phyloP scores from a whole-genome alignment of 2,329 filamentous ascomycete species.

The Colletotrichum siamense region DNA sequence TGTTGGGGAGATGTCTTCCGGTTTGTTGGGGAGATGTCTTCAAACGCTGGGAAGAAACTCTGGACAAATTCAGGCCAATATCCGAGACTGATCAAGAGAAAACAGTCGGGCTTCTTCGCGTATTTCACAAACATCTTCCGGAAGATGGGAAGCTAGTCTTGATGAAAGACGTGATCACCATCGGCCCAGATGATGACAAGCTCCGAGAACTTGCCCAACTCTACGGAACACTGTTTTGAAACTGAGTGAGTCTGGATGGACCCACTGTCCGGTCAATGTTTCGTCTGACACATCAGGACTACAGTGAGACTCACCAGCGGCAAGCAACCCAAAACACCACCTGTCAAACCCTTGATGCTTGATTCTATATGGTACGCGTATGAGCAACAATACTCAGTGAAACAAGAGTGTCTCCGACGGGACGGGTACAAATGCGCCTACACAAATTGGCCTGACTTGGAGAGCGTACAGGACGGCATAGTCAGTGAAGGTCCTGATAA shows the following conservation, averaged over 20 bases:
- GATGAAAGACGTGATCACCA: neutral
- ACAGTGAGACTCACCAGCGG: neutral
- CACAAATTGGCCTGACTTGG: neutral
- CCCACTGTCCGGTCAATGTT: neutral
- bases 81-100: neutral
- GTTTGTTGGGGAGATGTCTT: neutral
- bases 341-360: neutral
- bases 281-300: neutral
- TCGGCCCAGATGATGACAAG: neutral
- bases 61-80: neutral
- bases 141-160: neutral
- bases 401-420: neutral
- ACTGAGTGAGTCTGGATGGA: neutral
- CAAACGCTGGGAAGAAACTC: neutral
- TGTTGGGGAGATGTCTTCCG: neutral
- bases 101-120: neutral
- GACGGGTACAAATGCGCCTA: neutral
- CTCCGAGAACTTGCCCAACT: neutral
- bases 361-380: neutral
- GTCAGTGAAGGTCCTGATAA: neutral
- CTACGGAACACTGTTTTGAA: neutral
- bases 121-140: neutral
- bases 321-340: neutral
- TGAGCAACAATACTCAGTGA: neutral
- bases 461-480: neutral